Conservation (phyloP, 805 yeast species). For the Tetrapisispora arboricola region DNA sequence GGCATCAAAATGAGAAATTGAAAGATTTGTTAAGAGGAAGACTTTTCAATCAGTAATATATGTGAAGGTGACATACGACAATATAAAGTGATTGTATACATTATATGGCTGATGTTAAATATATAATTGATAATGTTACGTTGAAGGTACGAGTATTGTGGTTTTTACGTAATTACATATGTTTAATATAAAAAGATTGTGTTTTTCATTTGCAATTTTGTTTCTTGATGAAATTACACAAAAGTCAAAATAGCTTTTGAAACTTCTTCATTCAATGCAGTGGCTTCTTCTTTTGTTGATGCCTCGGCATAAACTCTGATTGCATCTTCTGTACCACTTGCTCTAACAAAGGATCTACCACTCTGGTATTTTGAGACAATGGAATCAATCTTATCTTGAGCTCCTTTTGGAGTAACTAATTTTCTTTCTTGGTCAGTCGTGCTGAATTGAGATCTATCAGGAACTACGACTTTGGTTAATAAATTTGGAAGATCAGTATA, state of each 20-base stretch:
- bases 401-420: constrained; percentile 62
- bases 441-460: constrained; percentile 66
- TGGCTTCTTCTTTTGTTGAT: constrained; percentile 38
- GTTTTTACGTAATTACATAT: no score
- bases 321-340: constrained; percentile 96
- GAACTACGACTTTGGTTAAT: constrained; percentile 70
- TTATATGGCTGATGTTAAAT: no score
- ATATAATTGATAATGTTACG: no score
- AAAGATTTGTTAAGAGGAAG: background rate
- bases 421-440: constrained; percentile 89
- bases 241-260: constrained; percentile 26
- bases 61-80: no score
- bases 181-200: no score
- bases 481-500: constrained; percentile 84
- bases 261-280: constrained; percentile 35
- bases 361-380: constrained; percentile 42
- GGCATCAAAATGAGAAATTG: background rate
- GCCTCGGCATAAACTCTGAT: constrained; percentile 95
- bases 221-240: background rate
- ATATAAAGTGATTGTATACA: no score
- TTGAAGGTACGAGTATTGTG: no score
- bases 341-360: constrained; percentile 90
- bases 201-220: no score
- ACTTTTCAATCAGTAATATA: no score
- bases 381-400: constrained; percentile 64